A percentile compares a stretch with the other conserved stretches of the same genome.
These are phyloP conservation scores for Solanum lycopersicoides DNA, from an alignment of 257 asterid species.

Conservation along the genomic window DNA sequence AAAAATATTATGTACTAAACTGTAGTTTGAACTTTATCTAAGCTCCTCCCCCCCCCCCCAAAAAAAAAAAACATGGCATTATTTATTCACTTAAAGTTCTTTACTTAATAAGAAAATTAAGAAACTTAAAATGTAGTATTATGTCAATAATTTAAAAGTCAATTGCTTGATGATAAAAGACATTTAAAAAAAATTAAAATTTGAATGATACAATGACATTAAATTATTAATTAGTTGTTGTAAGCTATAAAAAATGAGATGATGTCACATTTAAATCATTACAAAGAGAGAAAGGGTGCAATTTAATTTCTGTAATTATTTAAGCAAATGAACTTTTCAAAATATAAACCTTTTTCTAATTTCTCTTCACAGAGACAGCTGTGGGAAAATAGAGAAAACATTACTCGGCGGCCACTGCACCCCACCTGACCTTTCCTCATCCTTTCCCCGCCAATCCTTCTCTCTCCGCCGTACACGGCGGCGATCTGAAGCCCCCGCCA, in stretches of 20 bases:
- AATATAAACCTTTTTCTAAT: neutral
- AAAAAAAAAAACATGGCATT: neutral
- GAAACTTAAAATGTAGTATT: neutral
- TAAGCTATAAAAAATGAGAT: neutral
- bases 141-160: neutral
- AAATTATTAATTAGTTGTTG: neutral
- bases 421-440: neutral
- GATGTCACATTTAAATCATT: neutral
- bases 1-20: too few species aligned
- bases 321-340: neutral
- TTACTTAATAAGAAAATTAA: neutral
- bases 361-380: neutral
- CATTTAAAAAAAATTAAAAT: neutral
- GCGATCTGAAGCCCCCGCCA: constrained; percentile 18
- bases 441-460: neutral
- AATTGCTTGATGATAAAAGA: neutral
- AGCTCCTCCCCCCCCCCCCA: neutral
- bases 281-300: neutral
- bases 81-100: neutral
- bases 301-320: neutral
- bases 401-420: neutral
- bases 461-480: neutral
- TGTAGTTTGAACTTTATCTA: neutral
- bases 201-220: neutral
- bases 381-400: neutral